Evolutionary conservation across 768 basidiomycete species (phyloP).

Genomic region (Tylopilus rubrobrunneus): DNA sequence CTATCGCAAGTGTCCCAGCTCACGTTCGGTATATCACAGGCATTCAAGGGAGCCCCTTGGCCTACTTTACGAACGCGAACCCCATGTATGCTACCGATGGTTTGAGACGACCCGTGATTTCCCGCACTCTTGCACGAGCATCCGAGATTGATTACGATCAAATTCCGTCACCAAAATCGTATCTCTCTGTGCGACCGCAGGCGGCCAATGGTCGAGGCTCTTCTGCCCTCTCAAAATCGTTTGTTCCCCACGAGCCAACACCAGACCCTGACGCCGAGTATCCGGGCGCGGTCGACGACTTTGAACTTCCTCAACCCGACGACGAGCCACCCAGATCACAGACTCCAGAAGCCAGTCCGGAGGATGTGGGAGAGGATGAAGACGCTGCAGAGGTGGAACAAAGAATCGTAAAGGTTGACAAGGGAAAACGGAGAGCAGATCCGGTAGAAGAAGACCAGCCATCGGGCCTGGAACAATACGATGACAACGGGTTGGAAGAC

Average conservation of each 20-base stretch:
- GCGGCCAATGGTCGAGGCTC: constrained; percentile 34
- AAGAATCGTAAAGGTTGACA: constrained; percentile 28
- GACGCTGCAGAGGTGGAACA: constrained; percentile 32
- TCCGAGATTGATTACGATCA: constrained; percentile 60
- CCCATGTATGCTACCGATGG: constrained; percentile 38
- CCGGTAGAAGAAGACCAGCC: constrained; percentile 12
- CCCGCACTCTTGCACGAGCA: constrained; percentile 46
- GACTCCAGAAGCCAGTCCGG: constrained; percentile 48
- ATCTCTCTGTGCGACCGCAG: constrained; percentile 29
- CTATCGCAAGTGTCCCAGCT: neutral
- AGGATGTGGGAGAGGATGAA: constrained; percentile 31
- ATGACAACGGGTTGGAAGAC: constrained; percentile 35
- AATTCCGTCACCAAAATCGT: constrained; percentile 55
- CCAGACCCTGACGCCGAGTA: constrained; percentile 26
- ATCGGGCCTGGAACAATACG: constrained; percentile 6
- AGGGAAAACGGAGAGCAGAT: constrained; percentile 40
- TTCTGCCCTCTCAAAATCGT: constrained; percentile 31
- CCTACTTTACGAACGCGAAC: constrained; percentile 34
- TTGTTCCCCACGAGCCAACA: constrained; percentile 18
- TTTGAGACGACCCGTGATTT: constrained; percentile 34
- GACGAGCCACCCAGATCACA: constrained; percentile 36
- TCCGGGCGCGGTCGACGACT: constrained; percentile 23
- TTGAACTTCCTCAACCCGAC: constrained; percentile 18
- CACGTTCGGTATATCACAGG: constrained; percentile 14
- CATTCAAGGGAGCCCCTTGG: constrained; percentile 30